Evolutionary conservation across 371 early-diverging fungal species (phyloP).

Genomic region (Basidiobolus meristosporus): DNA sequence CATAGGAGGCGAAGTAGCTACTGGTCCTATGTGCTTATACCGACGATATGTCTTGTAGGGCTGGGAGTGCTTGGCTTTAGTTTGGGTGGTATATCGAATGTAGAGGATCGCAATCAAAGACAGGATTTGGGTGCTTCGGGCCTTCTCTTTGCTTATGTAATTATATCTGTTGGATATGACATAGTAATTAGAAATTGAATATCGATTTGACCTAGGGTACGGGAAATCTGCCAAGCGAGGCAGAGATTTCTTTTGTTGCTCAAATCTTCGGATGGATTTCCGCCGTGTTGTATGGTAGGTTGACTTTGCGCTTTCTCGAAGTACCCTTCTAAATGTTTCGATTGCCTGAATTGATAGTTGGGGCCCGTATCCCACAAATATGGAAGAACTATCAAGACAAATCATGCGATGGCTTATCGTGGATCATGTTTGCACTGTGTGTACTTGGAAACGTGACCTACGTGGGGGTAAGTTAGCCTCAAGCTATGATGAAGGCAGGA

Average conservation of each 20-base stretch:
- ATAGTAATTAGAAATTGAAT: no score
- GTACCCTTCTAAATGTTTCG: no score
- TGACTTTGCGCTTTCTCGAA: no score
- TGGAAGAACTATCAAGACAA: slow-evolving; percentile 45
- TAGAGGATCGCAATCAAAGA: background rate
- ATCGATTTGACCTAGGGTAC: slow-evolving; percentile 1
- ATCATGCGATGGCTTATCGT: slow-evolving; percentile 47
- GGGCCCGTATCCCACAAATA: slow-evolving; percentile 61
- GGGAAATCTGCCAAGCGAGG: slow-evolving; percentile 2
- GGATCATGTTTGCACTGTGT: slow-evolving; percentile 60
- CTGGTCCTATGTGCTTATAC: background rate
- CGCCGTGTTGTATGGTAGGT: slow-evolving; percentile 21
- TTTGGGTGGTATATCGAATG: no score
- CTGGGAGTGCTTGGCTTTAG: no score
- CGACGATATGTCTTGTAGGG: background rate
- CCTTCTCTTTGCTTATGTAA: no score
- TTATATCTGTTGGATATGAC: no score
- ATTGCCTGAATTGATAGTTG: no score
- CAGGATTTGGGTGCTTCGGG: no score
- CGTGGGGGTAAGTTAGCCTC: slow-evolving; percentile 4
- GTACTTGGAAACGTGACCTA: slow-evolving; percentile 62
- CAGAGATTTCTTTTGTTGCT: slow-evolving; percentile 13
- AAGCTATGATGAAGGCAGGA: background rate
- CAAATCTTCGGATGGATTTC: slow-evolving; percentile 28
- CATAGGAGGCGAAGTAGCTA: background rate